Conservation (phyloP, 345 rosid species). For the Boechera retrofracta region DNA sequence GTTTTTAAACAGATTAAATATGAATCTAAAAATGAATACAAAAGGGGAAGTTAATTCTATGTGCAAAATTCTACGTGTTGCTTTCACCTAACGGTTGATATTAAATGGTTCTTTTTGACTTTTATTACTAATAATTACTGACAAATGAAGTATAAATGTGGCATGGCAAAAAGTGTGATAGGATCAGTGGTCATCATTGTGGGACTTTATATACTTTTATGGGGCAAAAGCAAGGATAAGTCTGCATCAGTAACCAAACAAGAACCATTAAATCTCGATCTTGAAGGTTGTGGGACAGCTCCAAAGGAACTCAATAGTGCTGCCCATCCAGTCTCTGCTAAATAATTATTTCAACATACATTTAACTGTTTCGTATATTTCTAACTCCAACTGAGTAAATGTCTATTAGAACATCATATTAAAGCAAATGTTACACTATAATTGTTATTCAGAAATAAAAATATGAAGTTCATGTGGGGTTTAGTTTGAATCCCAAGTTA, state of each 20-base stretch:
- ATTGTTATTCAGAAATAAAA: conserved; percentile 10
- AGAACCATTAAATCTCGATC: conserved; percentile 47
- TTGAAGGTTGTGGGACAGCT: conserved; percentile 38
- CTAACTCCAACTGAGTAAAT: conserved; percentile 1
- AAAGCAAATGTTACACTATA: not conserved
- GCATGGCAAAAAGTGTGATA: conserved; percentile 54
- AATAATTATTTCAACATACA: conserved; percentile 18
- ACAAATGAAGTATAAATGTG: conserved; percentile 6
- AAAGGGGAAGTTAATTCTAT: not conserved
- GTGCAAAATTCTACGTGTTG: not conserved
- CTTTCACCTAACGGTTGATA: conserved; percentile 4
- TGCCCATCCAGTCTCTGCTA: conserved; percentile 21
- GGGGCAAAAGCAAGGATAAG: conserved; percentile 77
- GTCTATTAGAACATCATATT: not conserved
- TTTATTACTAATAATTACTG: conserved; percentile 21
- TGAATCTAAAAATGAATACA: not conserved
- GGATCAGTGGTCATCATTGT: conserved; percentile 70
- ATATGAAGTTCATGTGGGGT: not conserved
- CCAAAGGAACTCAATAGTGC: conserved; percentile 35
- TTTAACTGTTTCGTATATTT: conserved; percentile 24
- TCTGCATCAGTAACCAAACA: conserved; percentile 48
- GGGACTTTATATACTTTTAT: conserved; percentile 74
- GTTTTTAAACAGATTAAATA: not conserved
- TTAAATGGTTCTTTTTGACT: conserved; percentile 17
- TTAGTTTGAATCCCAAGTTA: too few relatives aligned